A percentile compares a stretch with the other conserved stretches of the same genome.
Conservation (phyloP, 495 filamentous ascomycete species). For the Clohesyomyces aquaticus region DNA sequence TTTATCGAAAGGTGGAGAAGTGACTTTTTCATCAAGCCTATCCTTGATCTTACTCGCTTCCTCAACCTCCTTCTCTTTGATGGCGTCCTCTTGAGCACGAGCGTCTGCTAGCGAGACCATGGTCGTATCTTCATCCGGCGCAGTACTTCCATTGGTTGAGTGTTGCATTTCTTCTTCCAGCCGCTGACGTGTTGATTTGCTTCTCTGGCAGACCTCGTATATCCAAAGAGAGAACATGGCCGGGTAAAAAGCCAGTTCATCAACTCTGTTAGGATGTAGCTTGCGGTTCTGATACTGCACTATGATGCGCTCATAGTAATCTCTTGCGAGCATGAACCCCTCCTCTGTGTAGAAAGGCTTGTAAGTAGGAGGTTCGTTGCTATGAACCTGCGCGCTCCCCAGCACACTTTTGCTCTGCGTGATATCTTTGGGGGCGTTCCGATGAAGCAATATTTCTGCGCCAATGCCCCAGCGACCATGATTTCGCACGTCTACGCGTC, state of each 20-base stretch:
- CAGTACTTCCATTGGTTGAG: slow-evolving; percentile 11
- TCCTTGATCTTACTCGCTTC: slow-evolving; percentile 60
- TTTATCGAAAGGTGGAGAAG: slow-evolving; percentile 65
- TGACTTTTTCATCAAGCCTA: slow-evolving; percentile 66
- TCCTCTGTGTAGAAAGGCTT: slow-evolving; percentile 51
- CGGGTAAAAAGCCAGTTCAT: slow-evolving; percentile 64
- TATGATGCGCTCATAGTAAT: slow-evolving; percentile 70
- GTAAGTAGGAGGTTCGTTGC: slow-evolving; percentile 3
- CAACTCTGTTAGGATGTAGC: slow-evolving; percentile 49
- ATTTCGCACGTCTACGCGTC: slow-evolving; percentile 58
- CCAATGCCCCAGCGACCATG: slow-evolving; percentile 69
- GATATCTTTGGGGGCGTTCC: background rate
- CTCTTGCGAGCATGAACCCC: slow-evolving; percentile 60
- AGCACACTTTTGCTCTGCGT: background rate
- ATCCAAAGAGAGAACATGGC: slow-evolving; percentile 72
- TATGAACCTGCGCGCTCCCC: background rate
- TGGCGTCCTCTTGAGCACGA: slow-evolving; percentile 11
- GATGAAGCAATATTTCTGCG: slow-evolving; percentile 63
- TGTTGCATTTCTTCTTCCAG: slow-evolving; percentile 14
- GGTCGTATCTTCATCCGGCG: slow-evolving; percentile 16
- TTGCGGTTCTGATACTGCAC: slow-evolving; percentile 66
- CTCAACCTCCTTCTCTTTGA: slow-evolving; percentile 44
- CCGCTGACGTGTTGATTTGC: slow-evolving; percentile 40
- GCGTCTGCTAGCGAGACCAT: slow-evolving; percentile 1
- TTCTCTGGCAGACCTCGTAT: slow-evolving; percentile 60